Percentiles rank a stretch among this genome's conserved stretches.
Evolutionary conservation across 352 stramenopile genomes (phyloP).

Genomic region (Phytophthora colocasiae): DNA sequence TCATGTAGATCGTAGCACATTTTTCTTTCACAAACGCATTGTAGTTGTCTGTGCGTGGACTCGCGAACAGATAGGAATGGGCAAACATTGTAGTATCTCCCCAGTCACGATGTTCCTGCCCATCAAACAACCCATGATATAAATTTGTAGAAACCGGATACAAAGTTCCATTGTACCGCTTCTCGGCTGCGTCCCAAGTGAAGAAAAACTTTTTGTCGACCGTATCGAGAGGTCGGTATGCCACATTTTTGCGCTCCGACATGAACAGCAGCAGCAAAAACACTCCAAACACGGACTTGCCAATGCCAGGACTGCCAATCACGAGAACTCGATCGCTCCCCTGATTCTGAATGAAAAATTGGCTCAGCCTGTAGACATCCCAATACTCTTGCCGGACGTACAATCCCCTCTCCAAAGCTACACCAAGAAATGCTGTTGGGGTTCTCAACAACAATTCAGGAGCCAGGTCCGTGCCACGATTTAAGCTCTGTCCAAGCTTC

Average conservation of each 20-base stretch:
- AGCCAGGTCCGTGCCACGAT: not conserved
- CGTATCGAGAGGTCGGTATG: too few species aligned
- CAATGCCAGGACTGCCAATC: constrained; percentile 28
- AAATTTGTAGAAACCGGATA: too few species aligned
- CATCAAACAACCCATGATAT: too few species aligned
- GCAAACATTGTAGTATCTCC: too few species aligned
- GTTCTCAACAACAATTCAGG: not conserved
- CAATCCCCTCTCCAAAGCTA: constrained; percentile 7
- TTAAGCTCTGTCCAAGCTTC: not conserved
- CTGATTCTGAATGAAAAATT: not conserved
- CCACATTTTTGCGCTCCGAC: constrained; percentile 31
- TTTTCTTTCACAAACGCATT: constrained; percentile 32
- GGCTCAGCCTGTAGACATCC: constrained; percentile 8
- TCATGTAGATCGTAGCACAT: constrained; percentile 39
- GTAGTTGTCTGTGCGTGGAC: constrained; percentile 30
- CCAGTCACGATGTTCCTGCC: too few species aligned
- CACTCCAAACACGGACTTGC: constrained; percentile 29
- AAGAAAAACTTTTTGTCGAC: too few species aligned
- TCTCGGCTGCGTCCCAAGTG: constrained; percentile 19
- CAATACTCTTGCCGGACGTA: constrained; percentile 35
- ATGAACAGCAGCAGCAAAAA: constrained; percentile 25
- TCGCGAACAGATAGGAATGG: constrained; percentile 35
- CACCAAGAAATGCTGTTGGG: not conserved
- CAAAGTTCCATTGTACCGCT: too few species aligned
- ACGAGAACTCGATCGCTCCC: constrained; percentile 13